Evolutionary conservation across 2,329 filamentous ascomycete species (phyloP).

Genomic region (Colletotrichum noveboracense): DNA sequence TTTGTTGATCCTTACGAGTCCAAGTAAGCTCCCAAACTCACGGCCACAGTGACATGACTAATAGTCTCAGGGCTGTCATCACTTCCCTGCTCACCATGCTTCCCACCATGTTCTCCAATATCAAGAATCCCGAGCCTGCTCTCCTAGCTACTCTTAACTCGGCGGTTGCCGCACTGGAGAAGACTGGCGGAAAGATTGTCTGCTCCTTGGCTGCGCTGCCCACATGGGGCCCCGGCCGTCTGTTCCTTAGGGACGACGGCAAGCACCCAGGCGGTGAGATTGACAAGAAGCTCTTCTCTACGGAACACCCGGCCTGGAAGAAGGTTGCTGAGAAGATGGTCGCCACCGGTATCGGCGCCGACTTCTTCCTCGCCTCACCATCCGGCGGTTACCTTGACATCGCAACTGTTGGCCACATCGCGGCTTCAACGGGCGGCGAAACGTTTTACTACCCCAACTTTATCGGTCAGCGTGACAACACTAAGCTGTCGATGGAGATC

Average conservation of each 20-base stretch:
- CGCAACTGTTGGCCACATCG: slow-evolving; percentile 87
- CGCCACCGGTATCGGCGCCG: slow-evolving; percentile 82
- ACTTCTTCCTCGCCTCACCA: slow-evolving; percentile 94
- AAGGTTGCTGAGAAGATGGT: slow-evolving; percentile 89
- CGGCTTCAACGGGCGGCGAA: slow-evolving; percentile 90
- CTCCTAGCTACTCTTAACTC: slow-evolving; percentile 85
- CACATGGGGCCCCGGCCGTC: slow-evolving; percentile 86
- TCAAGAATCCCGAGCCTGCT: slow-evolving; percentile 91
- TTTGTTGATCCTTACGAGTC: slow-evolving; percentile 96
- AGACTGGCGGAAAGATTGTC: slow-evolving; percentile 90
- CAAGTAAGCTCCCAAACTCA: slow-evolving; percentile 54
- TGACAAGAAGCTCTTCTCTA: slow-evolving; percentile 90
- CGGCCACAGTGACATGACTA: slow-evolving; percentile 23
- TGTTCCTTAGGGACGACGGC: slow-evolving; percentile 87
- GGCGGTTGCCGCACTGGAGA: slow-evolving; percentile 80
- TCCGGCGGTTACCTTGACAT: slow-evolving; percentile 92
- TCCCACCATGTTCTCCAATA: slow-evolving; percentile 82
- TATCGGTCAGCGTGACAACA: slow-evolving; percentile 81
- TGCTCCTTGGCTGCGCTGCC: slow-evolving; percentile 88
- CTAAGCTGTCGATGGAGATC: slow-evolving; percentile 85
- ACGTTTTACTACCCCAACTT: slow-evolving; percentile 98
- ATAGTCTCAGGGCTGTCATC: slow-evolving; percentile 68
- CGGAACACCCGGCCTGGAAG: slow-evolving; percentile 87
- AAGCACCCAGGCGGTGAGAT: slow-evolving; percentile 86
- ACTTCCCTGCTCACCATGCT: slow-evolving; percentile 83